phyloP scores from a whole-genome alignment of 257 asterid genomes.

The Forsythia viridissima region DNA sequence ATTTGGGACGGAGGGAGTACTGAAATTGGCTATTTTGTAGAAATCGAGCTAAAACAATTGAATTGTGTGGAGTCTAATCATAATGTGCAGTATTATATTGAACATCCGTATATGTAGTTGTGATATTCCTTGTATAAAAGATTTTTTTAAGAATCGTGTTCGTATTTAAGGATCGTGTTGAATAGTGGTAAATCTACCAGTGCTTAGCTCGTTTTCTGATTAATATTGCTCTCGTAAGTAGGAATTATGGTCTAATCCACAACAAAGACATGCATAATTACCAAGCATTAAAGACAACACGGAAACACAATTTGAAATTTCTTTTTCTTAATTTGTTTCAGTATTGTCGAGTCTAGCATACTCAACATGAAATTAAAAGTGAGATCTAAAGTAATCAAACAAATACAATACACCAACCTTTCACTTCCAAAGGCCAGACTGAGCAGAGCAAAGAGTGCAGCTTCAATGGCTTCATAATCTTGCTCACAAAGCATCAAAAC shows the following conservation, averaged over 20 bases:
- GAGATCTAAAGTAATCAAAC: neutral
- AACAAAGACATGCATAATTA: neutral
- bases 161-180: neutral
- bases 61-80: too few species aligned
- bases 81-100: too few species aligned
- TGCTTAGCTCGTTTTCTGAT: neutral
- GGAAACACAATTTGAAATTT: neutral
- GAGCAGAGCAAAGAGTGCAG: constrained; percentile 71
- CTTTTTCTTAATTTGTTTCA: neutral
- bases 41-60: too few species aligned
- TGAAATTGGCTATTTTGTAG: neutral
- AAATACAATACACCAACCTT: constrained; percentile 40
- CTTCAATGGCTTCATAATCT: constrained; percentile 64
- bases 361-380: neutral
- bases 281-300: neutral
- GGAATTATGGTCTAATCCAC: neutral
- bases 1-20: too few species aligned
- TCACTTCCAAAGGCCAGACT: constrained; percentile 73
- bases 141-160: too few species aligned
- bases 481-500: constrained; percentile 55
- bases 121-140: too few species aligned
- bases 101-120: too few species aligned
- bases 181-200: too few species aligned
- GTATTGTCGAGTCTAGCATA: neutral
- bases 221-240: neutral